A percentile compares a stretch with the other conserved stretches of the same genome.
Conservation (phyloP, 2,329 filamentous ascomycete genomes). For the Magnaporthales sp. region DNA sequence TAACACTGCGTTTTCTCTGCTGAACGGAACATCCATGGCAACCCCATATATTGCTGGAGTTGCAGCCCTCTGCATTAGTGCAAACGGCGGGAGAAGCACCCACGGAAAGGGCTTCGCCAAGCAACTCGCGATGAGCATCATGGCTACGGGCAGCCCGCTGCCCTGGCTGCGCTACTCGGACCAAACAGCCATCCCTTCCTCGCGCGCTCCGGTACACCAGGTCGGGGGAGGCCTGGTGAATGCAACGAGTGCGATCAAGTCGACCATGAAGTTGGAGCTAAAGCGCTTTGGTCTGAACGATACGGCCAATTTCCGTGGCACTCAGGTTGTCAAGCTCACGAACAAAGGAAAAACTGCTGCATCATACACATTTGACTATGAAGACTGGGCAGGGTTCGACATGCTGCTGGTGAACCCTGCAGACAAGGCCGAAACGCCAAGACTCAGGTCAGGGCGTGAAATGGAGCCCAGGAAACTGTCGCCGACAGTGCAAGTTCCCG, state of each 20-base stretch:
- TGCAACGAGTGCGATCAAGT: slow-evolving; percentile 29
- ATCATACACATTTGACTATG: slow-evolving; percentile 22
- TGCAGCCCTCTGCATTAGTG: slow-evolving; percentile 26
- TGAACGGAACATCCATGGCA: slow-evolving; percentile 41
- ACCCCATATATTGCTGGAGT: slow-evolving; percentile 36
- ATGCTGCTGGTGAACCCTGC: slow-evolving; percentile 11
- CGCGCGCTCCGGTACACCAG: slow-evolving; percentile 19
- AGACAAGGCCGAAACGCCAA: slow-evolving; percentile 6
- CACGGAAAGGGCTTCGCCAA: slow-evolving; percentile 22
- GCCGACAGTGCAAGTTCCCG: neutral
- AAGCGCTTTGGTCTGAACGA: slow-evolving; percentile 34
- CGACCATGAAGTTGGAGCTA: slow-evolving; percentile 25
- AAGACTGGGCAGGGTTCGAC: slow-evolving; percentile 27
- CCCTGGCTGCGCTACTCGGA: slow-evolving; percentile 16
- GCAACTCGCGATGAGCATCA: slow-evolving; percentile 20
- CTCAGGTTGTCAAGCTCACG: slow-evolving; percentile 21
- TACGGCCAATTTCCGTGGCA: slow-evolving; percentile 26
- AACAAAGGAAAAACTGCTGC: slow-evolving; percentile 25
- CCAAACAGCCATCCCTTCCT: neutral
- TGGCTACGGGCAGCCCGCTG: slow-evolving; percentile 21
- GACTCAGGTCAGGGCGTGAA: neutral
- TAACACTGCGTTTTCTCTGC: slow-evolving; percentile 24
- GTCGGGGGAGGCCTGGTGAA: slow-evolving; percentile 31
- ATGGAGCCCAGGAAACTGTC: slow-evolving; percentile 9
- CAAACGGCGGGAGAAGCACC: slow-evolving; percentile 20